Evolutionary conservation across 305 asterid genomes (phyloP), one percentile per base, ranked within the genome.

Genomic region (Rubia peregrina): DNA sequence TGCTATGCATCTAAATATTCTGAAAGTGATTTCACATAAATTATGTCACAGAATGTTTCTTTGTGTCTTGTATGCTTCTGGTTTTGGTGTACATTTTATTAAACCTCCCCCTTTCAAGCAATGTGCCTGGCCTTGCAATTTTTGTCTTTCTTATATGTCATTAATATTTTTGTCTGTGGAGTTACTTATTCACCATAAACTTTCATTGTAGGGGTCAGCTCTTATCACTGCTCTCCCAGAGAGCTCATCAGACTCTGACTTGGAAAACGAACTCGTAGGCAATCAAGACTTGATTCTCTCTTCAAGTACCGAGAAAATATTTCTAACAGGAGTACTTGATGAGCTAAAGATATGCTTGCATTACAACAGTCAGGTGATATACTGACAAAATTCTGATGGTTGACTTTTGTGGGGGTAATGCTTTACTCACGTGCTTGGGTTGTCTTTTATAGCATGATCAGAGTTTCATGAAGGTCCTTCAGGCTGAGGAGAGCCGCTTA

Each of bases 321-420:
- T 84, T 78, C 78, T 93, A 81, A 90, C 90, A 61, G 97, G 98
- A 61, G 79, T 79, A 70, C 89, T 93, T 73, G 98, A 93, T 72
- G 97, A 89, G 83, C 83, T 93, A 78, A 93, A 88, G 85, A 85
- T 93, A 77, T 72, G 85, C 82, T 85, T 93, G 86, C 83, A 88
- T 82, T 93, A 90, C 78, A 82, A 82, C 72, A 80, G 85, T 83
- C 86, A 82, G 85, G 98, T 89, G 36, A 83, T 73, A 30, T 71
- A 33, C 40, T 48, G 36, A 7, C 17, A 48, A 2, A 38, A 53
- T 38, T 40, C 38, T 43, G 7, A 12, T 61, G 71, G 70, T 62
- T 48, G 61, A 9, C 30, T 67, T 36, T 19, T 43, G 26, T 44
- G 24, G 57, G n/a, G 42, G 24, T 62, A 22, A 22, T 13, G 5